These are phyloP conservation scores for Trichoderma hamatum DNA, from an alignment of 2,329 filamentous ascomycete genomes.

Conservation along the genomic window DNA sequence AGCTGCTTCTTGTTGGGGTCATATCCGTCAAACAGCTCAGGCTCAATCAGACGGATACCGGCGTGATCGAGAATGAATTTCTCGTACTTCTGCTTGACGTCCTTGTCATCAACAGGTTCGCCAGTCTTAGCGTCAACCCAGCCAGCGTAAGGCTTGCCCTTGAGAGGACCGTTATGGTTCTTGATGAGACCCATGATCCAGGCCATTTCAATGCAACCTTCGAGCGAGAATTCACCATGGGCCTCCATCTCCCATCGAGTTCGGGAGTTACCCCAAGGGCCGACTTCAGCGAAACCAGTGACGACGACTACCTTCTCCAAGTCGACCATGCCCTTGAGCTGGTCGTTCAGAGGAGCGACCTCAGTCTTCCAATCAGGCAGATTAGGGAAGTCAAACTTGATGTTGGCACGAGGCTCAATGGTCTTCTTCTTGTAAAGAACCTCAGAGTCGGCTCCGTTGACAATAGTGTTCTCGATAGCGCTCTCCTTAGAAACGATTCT, in stretches of 20 bases:
- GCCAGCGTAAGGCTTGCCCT: slow-evolving; percentile 94
- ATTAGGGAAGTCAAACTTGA: slow-evolving; percentile 94
- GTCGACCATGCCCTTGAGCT: slow-evolving; percentile 97
- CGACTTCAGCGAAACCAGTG: slow-evolving; percentile 93
- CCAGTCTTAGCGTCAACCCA: slow-evolving; percentile 95
- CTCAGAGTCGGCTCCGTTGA: slow-evolving; percentile 92
- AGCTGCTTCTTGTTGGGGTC: slow-evolving; percentile 99
- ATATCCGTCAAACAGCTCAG: slow-evolving; percentile 94
- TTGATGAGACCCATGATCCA: slow-evolving; percentile 99
- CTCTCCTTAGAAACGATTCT: slow-evolving; percentile 94
- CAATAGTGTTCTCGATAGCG: slow-evolving; percentile 92
- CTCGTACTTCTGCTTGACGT: slow-evolving; percentile 96
- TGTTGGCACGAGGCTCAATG: slow-evolving; percentile 91
- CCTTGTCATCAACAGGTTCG: slow-evolving; percentile 96
- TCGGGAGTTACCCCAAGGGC: slow-evolving; percentile 97
- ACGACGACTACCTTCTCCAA: slow-evolving; percentile 97
- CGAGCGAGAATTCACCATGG: slow-evolving; percentile 91
- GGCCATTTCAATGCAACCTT: slow-evolving; percentile 98
- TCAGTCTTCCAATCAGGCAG: slow-evolving; percentile 92
- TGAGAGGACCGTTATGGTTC: slow-evolving; percentile 94
- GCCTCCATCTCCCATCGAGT: slow-evolving; percentile 99
- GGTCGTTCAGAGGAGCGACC: slow-evolving; percentile 82
- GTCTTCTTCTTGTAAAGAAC: slow-evolving; percentile 92
- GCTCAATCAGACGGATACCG: slow-evolving; percentile 96
- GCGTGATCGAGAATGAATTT: slow-evolving; percentile 95